Conservation (phyloP, 768 basidiomycete genomes). For the Mycena leptocephala region DNA sequence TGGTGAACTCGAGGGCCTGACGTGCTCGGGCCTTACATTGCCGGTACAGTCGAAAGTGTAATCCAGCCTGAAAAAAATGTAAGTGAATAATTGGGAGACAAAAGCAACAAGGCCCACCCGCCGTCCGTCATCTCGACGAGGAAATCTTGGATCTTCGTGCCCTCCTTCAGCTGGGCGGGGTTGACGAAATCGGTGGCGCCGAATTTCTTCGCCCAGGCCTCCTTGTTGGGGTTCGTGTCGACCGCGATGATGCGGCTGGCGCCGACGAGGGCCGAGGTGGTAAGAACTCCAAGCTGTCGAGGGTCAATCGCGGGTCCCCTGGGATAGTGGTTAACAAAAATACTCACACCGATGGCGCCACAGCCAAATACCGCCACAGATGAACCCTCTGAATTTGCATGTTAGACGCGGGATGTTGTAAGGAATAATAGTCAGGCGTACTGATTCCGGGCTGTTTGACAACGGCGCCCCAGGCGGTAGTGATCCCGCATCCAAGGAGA, state of each 20-base stretch:
- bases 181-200: slow-evolving; percentile 97
- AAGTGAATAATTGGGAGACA: not conserved
- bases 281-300: slow-evolving; percentile 81
- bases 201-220: slow-evolving; percentile 91
- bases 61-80: slow-evolving; percentile 69
- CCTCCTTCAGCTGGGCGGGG: slow-evolving; percentile 80
- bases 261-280: slow-evolving; percentile 83
- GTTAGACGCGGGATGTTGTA: slow-evolving; percentile 2
- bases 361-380: slow-evolving; percentile 96
- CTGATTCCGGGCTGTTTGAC: slow-evolving; percentile 92
- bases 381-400: slow-evolving; percentile 73
- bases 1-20: slow-evolving; percentile 45
- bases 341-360: slow-evolving; percentile 85
- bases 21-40: slow-evolving; percentile 66
- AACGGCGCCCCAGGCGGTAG: slow-evolving; percentile 98
- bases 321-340: not conserved
- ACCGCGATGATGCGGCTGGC: slow-evolving; percentile 94
- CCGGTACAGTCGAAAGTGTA: slow-evolving; percentile 98
- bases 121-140: slow-evolving; percentile 96
- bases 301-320: not conserved
- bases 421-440: slow-evolving; percentile 56
- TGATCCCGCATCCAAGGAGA: slow-evolving; percentile 96
- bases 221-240: slow-evolving; percentile 91
- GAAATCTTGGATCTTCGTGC: slow-evolving; percentile 90
- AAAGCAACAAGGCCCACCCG: slow-evolving; percentile 56